Evolutionary conservation across 306 rosid species (phyloP), one percentile per base, ranked within the genome.

Genomic region (Quercus mongolica): DNA sequence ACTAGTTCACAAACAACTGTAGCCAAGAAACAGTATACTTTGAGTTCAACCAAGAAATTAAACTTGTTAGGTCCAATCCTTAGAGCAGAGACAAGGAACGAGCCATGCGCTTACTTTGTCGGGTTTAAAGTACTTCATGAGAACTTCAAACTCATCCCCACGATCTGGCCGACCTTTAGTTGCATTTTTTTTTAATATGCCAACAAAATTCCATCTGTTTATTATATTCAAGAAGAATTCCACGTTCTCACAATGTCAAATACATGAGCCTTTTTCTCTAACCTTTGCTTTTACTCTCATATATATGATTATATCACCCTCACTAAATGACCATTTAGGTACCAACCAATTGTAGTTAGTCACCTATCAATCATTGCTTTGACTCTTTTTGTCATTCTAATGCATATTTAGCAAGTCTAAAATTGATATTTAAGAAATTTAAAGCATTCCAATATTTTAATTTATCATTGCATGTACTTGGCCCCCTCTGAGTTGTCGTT

Each of bases 91-190:
- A 89, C 91, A 88, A 52, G 12, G 76, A 82, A 54, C 97, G 86
- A 85, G 51, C 76, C 76, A 71, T 80, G 77, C 79, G 92, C 87
- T 85, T 67, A 80, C 87, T 74, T 41, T 93, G 97, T 93, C 93
- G 79, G 86, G 63, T 10, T 69, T 81, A 38, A 4, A 80, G 72
- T 55, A 58, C 64, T 81, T 44, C 26, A 46, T 77, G 74, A 74
- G 81, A 84, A 88, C 76, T 78, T 84, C 81, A 85, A 69, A 83
- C 89, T 83, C 85, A 88, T 79, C 76, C 82, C 84, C 97, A 93
- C 94, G 97, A 88, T 81, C 87, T 91, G 75, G 92, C 91, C 84
- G 87, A 63, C 90, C 86, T 15, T 74, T 41, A 77, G 72, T 31
- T 71, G 64, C 49, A 21, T 1, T 26, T 51, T 85, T 17, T 17